Conservation (phyloP, 108 stramenopile species). For the Poteriospumella lacustris region DNA sequence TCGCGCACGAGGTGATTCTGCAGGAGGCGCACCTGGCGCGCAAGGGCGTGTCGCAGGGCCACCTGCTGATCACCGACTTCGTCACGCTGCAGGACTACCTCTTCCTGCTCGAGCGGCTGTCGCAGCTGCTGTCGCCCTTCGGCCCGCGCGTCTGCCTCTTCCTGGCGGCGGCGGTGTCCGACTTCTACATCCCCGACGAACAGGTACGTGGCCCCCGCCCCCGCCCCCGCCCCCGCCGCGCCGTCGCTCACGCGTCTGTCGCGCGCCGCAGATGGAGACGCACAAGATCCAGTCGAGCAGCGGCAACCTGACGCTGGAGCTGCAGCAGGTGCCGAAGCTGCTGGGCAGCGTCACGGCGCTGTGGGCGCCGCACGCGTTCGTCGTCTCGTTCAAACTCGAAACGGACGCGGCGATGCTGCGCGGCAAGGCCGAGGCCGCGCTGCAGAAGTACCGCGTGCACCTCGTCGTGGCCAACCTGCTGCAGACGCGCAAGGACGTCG, state of each 20-base stretch:
- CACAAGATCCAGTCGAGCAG: conserved; percentile 89
- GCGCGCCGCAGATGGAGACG: conserved; percentile 55
- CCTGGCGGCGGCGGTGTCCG: conserved; percentile 88
- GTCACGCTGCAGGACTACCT: conserved; percentile 26
- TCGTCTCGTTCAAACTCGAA: conserved; percentile 96
- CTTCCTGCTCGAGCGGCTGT: conserved; percentile 61
- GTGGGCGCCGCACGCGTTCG: conserved; percentile 86
- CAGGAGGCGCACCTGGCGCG: conserved; percentile 34
- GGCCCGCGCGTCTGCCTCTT: conserved; percentile 56
- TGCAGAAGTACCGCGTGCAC: conserved; percentile 80
- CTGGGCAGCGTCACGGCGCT: conserved; percentile 62
- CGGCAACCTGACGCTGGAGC: conserved; percentile 56
- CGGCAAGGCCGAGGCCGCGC: conserved; percentile 73
- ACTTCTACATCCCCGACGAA: conserved; percentile 81
- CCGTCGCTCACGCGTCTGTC: neutral
- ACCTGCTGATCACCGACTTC: conserved; percentile 25
- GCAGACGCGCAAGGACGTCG: conserved; percentile 71
- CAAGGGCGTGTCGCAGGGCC: conserved; percentile 25
- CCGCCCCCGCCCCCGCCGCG: neutral
- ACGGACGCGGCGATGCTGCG: conserved; percentile 76
- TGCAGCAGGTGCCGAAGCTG: conserved; percentile 80
- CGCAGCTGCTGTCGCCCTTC: conserved; percentile 58
- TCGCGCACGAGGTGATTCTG: too few relatives aligned
- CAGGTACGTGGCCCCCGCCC: neutral
- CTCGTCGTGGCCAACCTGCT: conserved; percentile 91